Base-by-base conservation (phyloP, 2,329 filamentous ascomycete species). In the Ophiostoma populinum region DNA sequence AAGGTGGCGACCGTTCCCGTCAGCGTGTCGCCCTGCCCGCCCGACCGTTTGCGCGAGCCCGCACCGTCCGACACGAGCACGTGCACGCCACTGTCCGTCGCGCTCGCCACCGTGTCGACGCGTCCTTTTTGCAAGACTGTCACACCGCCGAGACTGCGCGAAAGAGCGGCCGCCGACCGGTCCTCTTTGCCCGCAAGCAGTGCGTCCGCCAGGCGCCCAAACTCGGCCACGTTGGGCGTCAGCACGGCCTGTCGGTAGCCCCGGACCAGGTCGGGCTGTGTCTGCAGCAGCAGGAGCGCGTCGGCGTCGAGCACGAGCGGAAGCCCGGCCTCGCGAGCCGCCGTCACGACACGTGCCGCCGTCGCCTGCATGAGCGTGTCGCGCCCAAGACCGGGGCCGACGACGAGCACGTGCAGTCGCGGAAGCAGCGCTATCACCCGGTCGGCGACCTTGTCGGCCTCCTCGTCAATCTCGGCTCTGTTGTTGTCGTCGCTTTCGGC, bases 221-320 rank as follows among this genome's bases (percentile, higher is more conserved):
- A 95, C 54, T 98, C 90, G 5, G 92, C 83, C 1, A 94, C 79
- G 44, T 98, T 98, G 2, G 90, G 90, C 27, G 90, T 98, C 38
- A 98, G 59, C 35, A 98, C 82, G 35, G 82, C 92, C 40, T 81
- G 70, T 31, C 64, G 66, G 58, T 87, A 95, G 1, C 85, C 86
- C 16, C 70, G 66, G 2, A 98, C 70, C 1, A 95, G 59, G 22
- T 74, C 74, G 0, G 85, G 86, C 33, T 76, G 60, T 20, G 70
- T 74, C 47, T 82, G 76, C 10, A 92, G 77, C 2, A 95, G 57
- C 41, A 73, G 70, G 18, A 98, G 59, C 1, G 82, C 87, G 54
- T 98, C 90, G 0, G 90, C 90, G 51, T 98, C 90, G 3, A 98
- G 58, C 6, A 98, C 83, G 40, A 95, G 72, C 0, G 85, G 80